These are phyloP conservation scores for Mallotus nudiflorus DNA, from an alignment of 345 rosid genomes.

Conservation along the genomic window DNA sequence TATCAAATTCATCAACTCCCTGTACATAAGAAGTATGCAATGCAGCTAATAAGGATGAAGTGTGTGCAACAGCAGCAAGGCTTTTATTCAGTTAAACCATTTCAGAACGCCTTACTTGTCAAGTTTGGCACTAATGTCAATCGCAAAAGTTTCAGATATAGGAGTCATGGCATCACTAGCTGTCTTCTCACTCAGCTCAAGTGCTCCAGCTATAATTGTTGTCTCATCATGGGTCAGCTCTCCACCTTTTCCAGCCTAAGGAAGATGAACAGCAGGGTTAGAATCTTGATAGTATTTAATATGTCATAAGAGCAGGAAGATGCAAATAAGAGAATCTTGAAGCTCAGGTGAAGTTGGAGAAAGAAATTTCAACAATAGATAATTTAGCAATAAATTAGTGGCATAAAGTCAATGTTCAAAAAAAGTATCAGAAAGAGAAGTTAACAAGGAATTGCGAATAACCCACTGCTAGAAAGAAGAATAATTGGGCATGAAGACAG, in stretches of 20 bases:
- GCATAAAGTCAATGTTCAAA: neutral
- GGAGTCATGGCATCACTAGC: conserved; percentile 95
- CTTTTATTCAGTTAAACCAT: conserved; percentile 6
- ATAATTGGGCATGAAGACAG: neutral
- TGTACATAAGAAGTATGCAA: conserved; percentile 31
- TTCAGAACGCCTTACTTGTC: conserved; percentile 55
- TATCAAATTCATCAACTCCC: conserved; percentile 76
- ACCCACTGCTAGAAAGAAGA: neutral
- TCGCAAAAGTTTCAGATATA: conserved; percentile 68
- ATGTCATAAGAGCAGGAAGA: too few species aligned
- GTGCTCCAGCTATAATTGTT: conserved; percentile 98
- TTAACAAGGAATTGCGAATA: neutral
- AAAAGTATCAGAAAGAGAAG: neutral
- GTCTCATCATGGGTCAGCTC: conserved; percentile 97
- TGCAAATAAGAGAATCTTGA: neutral
- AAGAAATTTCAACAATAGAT: neutral
- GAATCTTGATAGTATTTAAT: conserved; percentile 1
- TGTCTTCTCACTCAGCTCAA: conserved; percentile 81
- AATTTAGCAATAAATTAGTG: neutral
- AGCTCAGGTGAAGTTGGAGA: neutral
- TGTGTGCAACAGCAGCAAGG: conserved; percentile 16
- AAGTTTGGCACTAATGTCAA: conserved; percentile 81
- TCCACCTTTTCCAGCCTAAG: conserved; percentile 98
- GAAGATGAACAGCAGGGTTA: neutral
- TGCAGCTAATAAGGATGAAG: conserved; percentile 13